Percentiles rank a stretch among this genome's conserved stretches.
Conservation (phyloP, 805 yeast species). For the Lachancea sp. region DNA sequence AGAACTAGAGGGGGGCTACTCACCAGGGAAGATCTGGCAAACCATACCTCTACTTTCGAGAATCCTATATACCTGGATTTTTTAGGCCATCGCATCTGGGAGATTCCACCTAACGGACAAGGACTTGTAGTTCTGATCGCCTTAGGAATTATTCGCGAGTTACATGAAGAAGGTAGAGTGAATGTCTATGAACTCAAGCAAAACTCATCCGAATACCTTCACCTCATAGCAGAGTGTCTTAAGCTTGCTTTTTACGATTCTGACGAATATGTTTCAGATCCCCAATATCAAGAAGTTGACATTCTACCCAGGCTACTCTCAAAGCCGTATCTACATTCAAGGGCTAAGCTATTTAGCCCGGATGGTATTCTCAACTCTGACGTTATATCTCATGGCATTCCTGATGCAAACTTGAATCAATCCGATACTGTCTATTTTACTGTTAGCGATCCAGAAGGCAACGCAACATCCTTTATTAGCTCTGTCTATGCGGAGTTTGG, state of each 20-base stretch:
- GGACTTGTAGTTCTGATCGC: constrained; percentile 72
- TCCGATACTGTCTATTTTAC: constrained; percentile 71
- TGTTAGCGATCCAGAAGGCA: constrained; percentile 60
- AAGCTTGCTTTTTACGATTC: constrained; percentile 70
- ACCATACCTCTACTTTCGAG: constrained; percentile 55
- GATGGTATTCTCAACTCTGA: constrained; percentile 37
- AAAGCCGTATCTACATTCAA: constrained; percentile 42
- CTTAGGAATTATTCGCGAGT: constrained; percentile 54
- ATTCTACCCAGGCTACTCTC: constrained; percentile 41
- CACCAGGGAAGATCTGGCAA: constrained; percentile 46
- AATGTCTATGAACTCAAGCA: constrained; percentile 43
- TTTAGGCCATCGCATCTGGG: constrained; percentile 58
- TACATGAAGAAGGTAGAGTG: constrained; percentile 42
- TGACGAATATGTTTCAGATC: constrained; percentile 67
- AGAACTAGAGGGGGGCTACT: constrained; percentile 50
- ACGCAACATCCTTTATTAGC: constrained; percentile 75
- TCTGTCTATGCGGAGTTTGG: constrained; percentile 69
- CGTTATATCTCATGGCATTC: constrained; percentile 45
- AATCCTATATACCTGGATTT: constrained; percentile 55
- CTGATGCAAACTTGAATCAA: constrained; percentile 46
- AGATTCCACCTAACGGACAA: constrained; percentile 80
- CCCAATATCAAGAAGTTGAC: constrained; percentile 35
- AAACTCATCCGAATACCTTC: constrained; percentile 66
- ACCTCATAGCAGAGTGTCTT: constrained; percentile 60
- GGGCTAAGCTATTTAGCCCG: constrained; percentile 43